Evolutionary conservation across 345 rosid species (phyloP).

Genomic region (Iberis pinnata): DNA sequence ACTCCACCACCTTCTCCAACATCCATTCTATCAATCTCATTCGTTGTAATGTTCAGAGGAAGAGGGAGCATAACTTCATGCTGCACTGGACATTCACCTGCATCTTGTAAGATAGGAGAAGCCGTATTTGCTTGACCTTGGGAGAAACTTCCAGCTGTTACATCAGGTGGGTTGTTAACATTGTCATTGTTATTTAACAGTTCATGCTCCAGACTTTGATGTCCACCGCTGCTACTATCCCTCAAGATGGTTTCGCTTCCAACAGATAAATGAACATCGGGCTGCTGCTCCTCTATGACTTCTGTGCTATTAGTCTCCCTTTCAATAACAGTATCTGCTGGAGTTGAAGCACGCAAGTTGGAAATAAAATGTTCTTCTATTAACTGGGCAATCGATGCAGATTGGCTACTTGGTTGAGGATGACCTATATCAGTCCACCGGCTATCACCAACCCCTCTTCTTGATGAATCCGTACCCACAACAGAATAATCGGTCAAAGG

Average conservation of each 20-base stretch:
- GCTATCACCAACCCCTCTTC: constrained; percentile 79
- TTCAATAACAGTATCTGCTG: constrained; percentile 42
- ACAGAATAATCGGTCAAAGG: constrained; percentile 75
- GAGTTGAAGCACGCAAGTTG: constrained; percentile 46
- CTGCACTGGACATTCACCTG: constrained; percentile 30
- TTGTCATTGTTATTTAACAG: constrained; percentile 40
- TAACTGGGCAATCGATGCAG: constrained; percentile 79
- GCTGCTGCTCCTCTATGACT: constrained; percentile 38
- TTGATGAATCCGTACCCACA: constrained; percentile 64
- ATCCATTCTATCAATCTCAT: constrained; percentile 63
- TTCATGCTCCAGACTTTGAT: constrained; percentile 46
- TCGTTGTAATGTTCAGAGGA: constrained; percentile 45
- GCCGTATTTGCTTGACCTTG: constrained; percentile 27
- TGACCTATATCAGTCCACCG: constrained; percentile 97
- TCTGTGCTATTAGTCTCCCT: constrained; percentile 56
- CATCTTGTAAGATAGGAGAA: constrained; percentile 26
- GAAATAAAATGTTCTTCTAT: constrained; percentile 79
- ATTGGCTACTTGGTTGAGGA: constrained; percentile 73
- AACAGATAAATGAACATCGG: constrained; percentile 36
- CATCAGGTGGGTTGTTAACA: constrained; percentile 33
- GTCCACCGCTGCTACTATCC: constrained; percentile 35
- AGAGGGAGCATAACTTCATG: constrained; percentile 47
- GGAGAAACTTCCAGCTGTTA: constrained; percentile 33
- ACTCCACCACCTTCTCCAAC: constrained; percentile 51
- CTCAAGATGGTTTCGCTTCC: constrained; percentile 30